phyloP scores from a whole-genome alignment of 108 stramenopile genomes.

The Nitzschia sp. region DNA sequence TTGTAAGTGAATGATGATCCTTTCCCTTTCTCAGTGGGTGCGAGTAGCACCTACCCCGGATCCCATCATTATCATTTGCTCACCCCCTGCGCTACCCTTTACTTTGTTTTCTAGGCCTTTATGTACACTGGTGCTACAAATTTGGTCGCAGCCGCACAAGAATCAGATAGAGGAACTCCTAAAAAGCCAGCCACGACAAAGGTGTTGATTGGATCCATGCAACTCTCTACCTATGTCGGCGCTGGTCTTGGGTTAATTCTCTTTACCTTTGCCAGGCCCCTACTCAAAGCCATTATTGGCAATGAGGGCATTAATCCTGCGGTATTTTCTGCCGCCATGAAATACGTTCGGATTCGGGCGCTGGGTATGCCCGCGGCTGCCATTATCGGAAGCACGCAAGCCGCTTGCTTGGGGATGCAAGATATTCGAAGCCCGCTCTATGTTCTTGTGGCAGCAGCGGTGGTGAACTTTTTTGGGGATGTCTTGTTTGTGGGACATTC shows the following conservation, averaged over 20 bases:
- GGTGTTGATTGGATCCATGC: conserved; percentile 64
- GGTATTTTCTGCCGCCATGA: conserved; percentile 68
- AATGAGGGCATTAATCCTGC: conserved; percentile 66
- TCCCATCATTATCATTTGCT: background rate
- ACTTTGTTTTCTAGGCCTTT: conserved; percentile 44
- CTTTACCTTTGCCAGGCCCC: conserved; percentile 37
- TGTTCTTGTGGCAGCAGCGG: conserved; percentile 74
- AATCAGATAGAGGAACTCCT: conserved; percentile 42
- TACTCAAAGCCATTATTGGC: conserved; percentile 73
- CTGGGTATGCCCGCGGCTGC: conserved; percentile 85
- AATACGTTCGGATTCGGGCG: conserved; percentile 82
- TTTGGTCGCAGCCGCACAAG: conserved; percentile 68
- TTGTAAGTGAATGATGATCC: too few relatives aligned
- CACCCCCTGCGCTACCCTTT: background rate
- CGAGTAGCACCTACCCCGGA: too few relatives aligned
- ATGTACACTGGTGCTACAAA: conserved; percentile 87
- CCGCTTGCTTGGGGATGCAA: conserved; percentile 71
- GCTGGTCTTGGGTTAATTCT: conserved; percentile 50
- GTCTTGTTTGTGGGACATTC: conserved; percentile 56
- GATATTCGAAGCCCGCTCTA: conserved; percentile 77
- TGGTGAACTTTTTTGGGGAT: conserved; percentile 81
- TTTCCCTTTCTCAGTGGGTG: too few relatives aligned
- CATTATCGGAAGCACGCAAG: conserved; percentile 77
- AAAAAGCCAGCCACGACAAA: conserved; percentile 32
- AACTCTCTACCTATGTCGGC: conserved; percentile 71